These are phyloP conservation scores for Delphinella strobiligena DNA, from an alignment of 2,329 filamentous ascomycete genomes.

Conservation along the genomic window DNA sequence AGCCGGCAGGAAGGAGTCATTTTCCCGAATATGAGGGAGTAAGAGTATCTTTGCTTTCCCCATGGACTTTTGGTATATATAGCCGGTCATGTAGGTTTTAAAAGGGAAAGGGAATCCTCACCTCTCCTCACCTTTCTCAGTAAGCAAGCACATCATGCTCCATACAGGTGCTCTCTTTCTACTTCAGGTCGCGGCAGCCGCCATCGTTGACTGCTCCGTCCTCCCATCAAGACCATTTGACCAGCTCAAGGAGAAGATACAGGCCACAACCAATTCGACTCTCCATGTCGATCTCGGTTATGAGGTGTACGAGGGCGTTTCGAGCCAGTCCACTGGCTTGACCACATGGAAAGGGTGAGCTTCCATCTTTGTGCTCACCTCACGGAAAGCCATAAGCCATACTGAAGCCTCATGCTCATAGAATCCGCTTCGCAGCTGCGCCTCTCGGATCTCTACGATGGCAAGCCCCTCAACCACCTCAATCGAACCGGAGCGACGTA, in stretches of 20 bases:
- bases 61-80: no score
- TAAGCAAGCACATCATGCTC: no score
- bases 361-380: neutral
- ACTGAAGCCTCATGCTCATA: slow-evolving; percentile 2
- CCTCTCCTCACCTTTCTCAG: no score
- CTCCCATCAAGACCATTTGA: slow-evolving; percentile 5
- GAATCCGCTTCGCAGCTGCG: slow-evolving; percentile 17
- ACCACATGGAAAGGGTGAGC: slow-evolving; percentile 8
- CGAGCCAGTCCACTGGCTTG: slow-evolving; percentile 5
- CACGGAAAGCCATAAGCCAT: no score
- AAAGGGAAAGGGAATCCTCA: no score
- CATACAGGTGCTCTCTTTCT: no score
- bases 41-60: no score
- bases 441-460: slow-evolving; percentile 15
- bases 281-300: slow-evolving; percentile 8
- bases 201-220: neutral
- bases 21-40: no score
- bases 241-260: slow-evolving; percentile 5
- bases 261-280: neutral
- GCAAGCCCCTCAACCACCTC: slow-evolving; percentile 17
- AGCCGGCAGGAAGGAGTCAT: no score
- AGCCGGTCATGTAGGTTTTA: no score
- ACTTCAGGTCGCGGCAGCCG: neutral
- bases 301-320: slow-evolving; percentile 6
- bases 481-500: slow-evolving; percentile 12